Evolutionary conservation across 108 stramenopile genomes (phyloP), one percentile per base, ranked within the genome.

Genomic region (Discostella stelligeroides): DNA sequence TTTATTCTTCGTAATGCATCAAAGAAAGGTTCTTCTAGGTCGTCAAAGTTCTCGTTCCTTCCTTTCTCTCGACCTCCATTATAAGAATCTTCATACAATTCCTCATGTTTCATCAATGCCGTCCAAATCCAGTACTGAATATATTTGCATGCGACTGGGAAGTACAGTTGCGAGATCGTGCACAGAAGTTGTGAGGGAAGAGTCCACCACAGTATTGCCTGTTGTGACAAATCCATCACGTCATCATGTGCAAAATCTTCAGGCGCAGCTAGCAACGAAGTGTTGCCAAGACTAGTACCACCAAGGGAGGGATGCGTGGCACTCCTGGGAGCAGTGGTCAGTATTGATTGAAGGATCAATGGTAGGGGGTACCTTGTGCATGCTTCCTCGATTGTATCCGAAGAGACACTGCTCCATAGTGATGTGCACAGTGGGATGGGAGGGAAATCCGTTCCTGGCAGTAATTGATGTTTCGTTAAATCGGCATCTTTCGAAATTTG

Each of bases 171-270:
- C 7, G 67, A 68, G 60, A 49, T 38, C 15, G 55, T 21, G 47
- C 75, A 76, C 15, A 76, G 37, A 28, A 76, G 62, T 14, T 61
- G 75, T n/a, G 75, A 76, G n/a, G 75, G 75, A 21, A 63, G 62
- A 17, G 21, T 48, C 67, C 68, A 76, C 75, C 75, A 76, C 56
- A 60, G 3, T 34, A 34, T 34, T 34, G 34, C 34, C 3, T 5
- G 34, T 23, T 11, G 7, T 23, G 28, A 6, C 5, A 27, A n/a
- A n/a, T n/a, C n/a, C n/a, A n/a, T n/a, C n/a, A n/a, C n/a, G n/a
- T n/a, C n/a, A n/a, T n/a, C n/a, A n/a, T n/a, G n/a, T n/a, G n/a
- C n/a, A n/a, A n/a, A n/a, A n/a, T n/a, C n/a, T n/a, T n/a, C n/a
- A n/a, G n/a, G n/a, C n/a, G n/a, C n/a, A n/a, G n/a, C n/a, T 21